These are phyloP conservation scores for Lachancea quebecensis DNA, from an alignment of 805 yeast genomes.

Conservation along the genomic window DNA sequence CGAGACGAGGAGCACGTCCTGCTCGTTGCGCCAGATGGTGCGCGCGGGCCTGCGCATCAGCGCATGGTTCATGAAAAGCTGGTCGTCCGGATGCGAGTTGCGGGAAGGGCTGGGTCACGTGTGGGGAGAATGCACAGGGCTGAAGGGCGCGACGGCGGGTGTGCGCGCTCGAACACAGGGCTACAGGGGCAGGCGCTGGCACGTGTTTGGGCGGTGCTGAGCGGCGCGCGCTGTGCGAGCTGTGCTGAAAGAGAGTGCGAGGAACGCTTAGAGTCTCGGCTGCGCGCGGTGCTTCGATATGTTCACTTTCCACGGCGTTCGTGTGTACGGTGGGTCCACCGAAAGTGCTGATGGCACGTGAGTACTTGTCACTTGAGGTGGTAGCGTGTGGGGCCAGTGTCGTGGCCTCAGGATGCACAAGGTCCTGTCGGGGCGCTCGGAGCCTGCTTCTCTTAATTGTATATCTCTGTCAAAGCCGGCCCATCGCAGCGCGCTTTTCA, in stretches of 20 bases:
- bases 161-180: too few species aligned
- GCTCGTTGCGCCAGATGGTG: slow-evolving; percentile 5
- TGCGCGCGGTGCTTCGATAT: background rate
- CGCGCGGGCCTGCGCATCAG: slow-evolving; percentile 5
- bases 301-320: background rate
- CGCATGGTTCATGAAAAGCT: slow-evolving; percentile 3
- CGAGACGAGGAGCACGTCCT: slow-evolving; percentile 4
- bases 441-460: slow-evolving; percentile 3
- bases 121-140: background rate
- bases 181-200: too few species aligned
- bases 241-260: too few species aligned
- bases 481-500: background rate
- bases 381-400: too few species aligned
- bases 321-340: too few species aligned
- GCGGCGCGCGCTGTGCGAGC: background rate
- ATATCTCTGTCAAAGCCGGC: background rate
- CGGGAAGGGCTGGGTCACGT: background rate
- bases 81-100: background rate
- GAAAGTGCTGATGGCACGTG: too few species aligned
- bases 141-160: too few species aligned
- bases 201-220: background rate
- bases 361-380: too few species aligned
- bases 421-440: background rate
- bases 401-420: too few species aligned
- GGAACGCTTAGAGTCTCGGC: too few species aligned